Conservation (phyloP, 2,329 filamentous ascomycete species). For the Botrytis paeoniae region DNA sequence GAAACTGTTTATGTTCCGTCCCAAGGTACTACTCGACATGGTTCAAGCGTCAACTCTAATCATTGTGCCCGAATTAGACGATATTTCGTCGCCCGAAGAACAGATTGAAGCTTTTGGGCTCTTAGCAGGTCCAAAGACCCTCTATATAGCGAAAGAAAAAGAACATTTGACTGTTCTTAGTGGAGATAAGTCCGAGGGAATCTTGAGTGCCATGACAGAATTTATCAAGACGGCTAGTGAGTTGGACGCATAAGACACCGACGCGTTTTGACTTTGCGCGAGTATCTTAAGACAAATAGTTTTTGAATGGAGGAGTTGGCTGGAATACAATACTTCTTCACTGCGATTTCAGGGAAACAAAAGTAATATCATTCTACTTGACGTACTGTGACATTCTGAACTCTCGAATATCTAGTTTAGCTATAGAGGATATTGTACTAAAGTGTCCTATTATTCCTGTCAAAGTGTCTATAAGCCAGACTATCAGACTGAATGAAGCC, state of each 20-base stretch:
- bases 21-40: neutral
- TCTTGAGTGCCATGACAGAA: slow-evolving; percentile 22
- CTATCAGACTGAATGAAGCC: neutral
- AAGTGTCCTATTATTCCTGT: neutral
- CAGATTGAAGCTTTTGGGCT: neutral
- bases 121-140: slow-evolving; percentile 30
- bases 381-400: neutral
- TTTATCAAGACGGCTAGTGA: neutral
- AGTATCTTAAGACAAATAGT: neutral
- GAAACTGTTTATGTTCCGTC: slow-evolving; percentile 6
- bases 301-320: neutral
- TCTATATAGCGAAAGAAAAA: slow-evolving; percentile 29
- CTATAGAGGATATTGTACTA: neutral
- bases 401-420: neutral
- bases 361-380: neutral
- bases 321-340: neutral
- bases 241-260: neutral
- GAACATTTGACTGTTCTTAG: slow-evolving; percentile 35
- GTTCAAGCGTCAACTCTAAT: neutral
- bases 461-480: neutral
- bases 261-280: neutral
- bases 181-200: slow-evolving; percentile 27
- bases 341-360: neutral
- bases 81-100: neutral
- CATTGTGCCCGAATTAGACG: neutral